Conservation (phyloP, 345 rosid genomes). For the Murraya paniculata region DNA sequence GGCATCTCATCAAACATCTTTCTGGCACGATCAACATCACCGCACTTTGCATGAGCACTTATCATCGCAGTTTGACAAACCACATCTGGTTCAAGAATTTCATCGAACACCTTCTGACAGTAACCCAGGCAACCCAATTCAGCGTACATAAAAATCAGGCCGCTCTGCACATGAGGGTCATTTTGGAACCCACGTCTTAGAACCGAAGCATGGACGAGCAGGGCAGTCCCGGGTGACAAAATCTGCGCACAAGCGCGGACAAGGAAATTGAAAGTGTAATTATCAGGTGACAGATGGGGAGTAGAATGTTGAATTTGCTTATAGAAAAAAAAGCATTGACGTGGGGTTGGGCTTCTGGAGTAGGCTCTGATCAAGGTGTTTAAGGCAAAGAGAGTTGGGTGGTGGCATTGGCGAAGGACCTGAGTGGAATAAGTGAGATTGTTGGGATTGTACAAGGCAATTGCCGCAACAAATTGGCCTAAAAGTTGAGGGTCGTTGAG, state of each 20-base stretch:
- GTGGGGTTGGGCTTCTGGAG: constrained; percentile 44
- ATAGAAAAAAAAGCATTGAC: constrained; percentile 41
- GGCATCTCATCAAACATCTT: constrained; percentile 60
- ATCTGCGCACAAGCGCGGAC: constrained; percentile 46
- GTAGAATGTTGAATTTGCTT: constrained; percentile 28
- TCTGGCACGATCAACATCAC: constrained; percentile 42
- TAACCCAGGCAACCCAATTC: constrained; percentile 44
- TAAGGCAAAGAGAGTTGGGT: constrained; percentile 48
- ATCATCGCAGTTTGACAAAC: constrained; percentile 63
- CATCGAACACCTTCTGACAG: constrained; percentile 40
- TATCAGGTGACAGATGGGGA: constrained; percentile 43
- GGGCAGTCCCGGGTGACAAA: constrained; percentile 28
- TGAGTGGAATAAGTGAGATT: constrained; percentile 42
- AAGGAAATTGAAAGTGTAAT: constrained; percentile 59
- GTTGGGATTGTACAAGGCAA: constrained; percentile 44
- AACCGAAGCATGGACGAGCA: constrained; percentile 37
- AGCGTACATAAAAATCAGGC: constrained; percentile 50
- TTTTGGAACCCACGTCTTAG: constrained; percentile 51
- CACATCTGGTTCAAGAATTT: constrained; percentile 44
- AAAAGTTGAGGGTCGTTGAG: constrained; percentile 37
- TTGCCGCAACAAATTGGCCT: constrained; percentile 52
- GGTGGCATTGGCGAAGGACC: constrained; percentile 42
- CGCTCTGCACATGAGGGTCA: constrained; percentile 59
- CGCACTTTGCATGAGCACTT: constrained; percentile 60
- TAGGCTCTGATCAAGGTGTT: constrained; percentile 65